Conservation (phyloP, 2,329 filamentous ascomycete species). For the Colletotrichum sp. region DNA sequence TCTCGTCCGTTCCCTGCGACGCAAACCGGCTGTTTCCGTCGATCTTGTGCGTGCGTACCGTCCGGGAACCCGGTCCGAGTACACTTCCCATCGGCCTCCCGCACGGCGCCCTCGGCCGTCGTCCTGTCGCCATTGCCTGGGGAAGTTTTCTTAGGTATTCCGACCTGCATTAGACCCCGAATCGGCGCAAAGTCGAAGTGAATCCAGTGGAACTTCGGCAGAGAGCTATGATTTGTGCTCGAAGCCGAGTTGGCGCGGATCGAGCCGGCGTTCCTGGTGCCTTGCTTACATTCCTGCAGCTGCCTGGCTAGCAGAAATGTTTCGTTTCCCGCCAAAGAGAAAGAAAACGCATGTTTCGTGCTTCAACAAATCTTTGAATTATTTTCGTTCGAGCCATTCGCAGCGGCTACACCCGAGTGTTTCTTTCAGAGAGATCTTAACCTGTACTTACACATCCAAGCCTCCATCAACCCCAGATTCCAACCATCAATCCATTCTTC, state of each 20-base stretch:
- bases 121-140: background rate
- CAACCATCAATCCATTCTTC: background rate
- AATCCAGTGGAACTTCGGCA: background rate
- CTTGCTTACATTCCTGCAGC: background rate
- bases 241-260: background rate
- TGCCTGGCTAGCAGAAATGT: background rate
- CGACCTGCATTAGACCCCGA: background rate
- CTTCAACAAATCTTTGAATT: accelerated
- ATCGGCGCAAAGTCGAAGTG: background rate
- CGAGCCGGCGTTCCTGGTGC: background rate
- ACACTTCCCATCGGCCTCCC: background rate
- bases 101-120: background rate
- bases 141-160: background rate
- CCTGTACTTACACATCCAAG: background rate
- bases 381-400: background rate
- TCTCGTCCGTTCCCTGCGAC: background rate
- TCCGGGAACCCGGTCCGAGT: background rate
- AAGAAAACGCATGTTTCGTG: background rate
- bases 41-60: background rate
- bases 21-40: background rate
- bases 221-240: background rate
- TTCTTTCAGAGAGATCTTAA: background rate
- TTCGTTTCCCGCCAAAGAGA: background rate
- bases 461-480: background rate
- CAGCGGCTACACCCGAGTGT: background rate